A percentile compares a stretch with the other conserved stretches of the same genome.
phyloP scores from a whole-genome alignment of 345 rosid genomes.

The Populus deltoides region DNA sequence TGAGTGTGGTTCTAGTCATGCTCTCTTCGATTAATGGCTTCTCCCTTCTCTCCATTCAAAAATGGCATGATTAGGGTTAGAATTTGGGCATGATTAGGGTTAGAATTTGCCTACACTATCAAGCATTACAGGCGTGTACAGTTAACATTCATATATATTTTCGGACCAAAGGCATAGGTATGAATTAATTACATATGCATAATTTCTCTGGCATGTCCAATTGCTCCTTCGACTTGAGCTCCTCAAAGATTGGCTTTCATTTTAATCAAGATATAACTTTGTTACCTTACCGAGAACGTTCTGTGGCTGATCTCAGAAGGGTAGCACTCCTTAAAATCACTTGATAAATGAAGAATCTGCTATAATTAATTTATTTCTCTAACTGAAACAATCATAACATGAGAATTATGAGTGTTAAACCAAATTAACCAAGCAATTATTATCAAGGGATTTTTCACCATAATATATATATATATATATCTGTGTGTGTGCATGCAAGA shows the following conservation, averaged over 20 bases:
- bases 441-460: neutral
- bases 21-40: conserved; percentile 1
- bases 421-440: neutral
- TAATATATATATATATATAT: too few species aligned
- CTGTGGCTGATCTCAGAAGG: too few species aligned
- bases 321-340: neutral
- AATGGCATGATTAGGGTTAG: conserved; percentile 17
- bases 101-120: neutral
- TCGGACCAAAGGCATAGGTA: too few species aligned
- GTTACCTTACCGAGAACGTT: too few species aligned
- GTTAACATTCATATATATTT: neutral
- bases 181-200: too few species aligned
- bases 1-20: conserved; percentile 22
- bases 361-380: neutral
- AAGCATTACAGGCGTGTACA: neutral
- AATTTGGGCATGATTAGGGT: conserved; percentile 19
- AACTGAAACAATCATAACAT: neutral
- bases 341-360: neutral
- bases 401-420: neutral
- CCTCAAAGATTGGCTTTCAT: too few species aligned
- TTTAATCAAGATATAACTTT: too few species aligned
- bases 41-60: conserved; percentile 7
- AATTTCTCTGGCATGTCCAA: too few species aligned
- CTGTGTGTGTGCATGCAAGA: neutral
- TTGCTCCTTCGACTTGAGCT: too few species aligned